A percentile compares a stretch with the other conserved stretches of the same genome.
phyloP scores from a whole-genome alignment of 257 asterid genomes.

The Nemophila menziesii region DNA sequence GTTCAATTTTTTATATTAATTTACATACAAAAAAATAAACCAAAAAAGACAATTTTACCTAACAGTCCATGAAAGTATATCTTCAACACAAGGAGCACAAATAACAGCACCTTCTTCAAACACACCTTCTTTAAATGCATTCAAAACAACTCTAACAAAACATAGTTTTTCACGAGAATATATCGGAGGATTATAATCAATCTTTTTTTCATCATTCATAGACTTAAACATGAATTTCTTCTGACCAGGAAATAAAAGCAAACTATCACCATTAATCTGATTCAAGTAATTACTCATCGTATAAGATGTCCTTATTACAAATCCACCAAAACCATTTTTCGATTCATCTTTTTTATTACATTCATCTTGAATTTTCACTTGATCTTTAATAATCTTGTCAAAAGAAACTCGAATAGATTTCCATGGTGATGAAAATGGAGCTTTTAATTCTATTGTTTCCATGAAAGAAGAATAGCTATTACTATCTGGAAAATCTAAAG shows the following conservation, averaged over 20 bases:
- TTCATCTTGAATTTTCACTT: conserved; percentile 14
- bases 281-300: conserved; percentile 30
- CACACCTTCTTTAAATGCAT: conserved; percentile 56
- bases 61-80: conserved; percentile 37
- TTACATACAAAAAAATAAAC: neutral
- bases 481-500: conserved; percentile 76
- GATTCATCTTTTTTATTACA: too few relatives aligned
- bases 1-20: conserved; percentile 7
- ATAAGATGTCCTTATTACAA: conserved; percentile 55
- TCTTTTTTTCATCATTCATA: conserved; percentile 33
- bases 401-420: conserved; percentile 28
- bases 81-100: conserved; percentile 58
- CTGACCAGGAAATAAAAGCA: conserved; percentile 49
- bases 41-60: neutral
- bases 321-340: conserved; percentile 31
- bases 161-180: conserved; percentile 24
- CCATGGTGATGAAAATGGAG: conserved; percentile 73
- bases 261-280: conserved; percentile 16
- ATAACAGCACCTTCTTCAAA: conserved; percentile 84
- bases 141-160: conserved; percentile 51
- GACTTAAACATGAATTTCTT: conserved; percentile 27
- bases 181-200: conserved; percentile 14
- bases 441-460: conserved; percentile 39
- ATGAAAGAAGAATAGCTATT: conserved; percentile 40
- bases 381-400: conserved; percentile 12